Evolutionary conservation across 805 yeast species (phyloP), one percentile per base, ranked within the genome.

Genomic region (Candida lessepsii): DNA sequence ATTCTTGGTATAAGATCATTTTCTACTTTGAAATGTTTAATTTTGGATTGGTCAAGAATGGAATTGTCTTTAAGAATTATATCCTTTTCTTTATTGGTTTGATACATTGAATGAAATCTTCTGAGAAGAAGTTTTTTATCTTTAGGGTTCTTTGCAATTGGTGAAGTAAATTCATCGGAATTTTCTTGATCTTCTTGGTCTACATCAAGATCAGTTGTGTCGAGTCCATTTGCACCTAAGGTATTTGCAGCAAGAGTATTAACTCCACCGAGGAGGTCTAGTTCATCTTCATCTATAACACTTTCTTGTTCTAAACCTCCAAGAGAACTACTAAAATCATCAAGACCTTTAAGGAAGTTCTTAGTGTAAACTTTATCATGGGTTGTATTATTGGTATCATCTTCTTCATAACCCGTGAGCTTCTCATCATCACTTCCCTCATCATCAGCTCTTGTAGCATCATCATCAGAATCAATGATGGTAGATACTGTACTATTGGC

Each of bases 1-100:
- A 86, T 83, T 41, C 91, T 72, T 18, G 87, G 85, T 37, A 86
- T 72, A n/a, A 81, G 72, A 56, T 85, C 89, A 46, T 76, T 57
- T 29, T 60, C 60, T 25, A 57, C 57, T 18, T 49, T 47, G 50
- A 64, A 67, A 11, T 63, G 56, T 18, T 47, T 45, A 39, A 67
- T 54, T 25, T 54, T 29, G 5, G 67, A 56, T 42, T 52, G 50
- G 19, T 51, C 53, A 27, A 65, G 54, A 44, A 56, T 61, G 16
- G 65, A 63, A 46, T 63, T 62, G 45, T 60, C 67, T 30, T 58
- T 52, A 48, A 20, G 44, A 34, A 33, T 42, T 35, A 31, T 44
- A 23, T 47, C 49, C 37, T 45, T 53, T 32, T 54, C 65, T 48
- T 57, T 65, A 40, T 65, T 71, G 63, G 56, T 75, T 47, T 80